phyloP scores from a whole-genome alignment of 495 filamentous ascomycete genomes.

The Podospora didyma region DNA sequence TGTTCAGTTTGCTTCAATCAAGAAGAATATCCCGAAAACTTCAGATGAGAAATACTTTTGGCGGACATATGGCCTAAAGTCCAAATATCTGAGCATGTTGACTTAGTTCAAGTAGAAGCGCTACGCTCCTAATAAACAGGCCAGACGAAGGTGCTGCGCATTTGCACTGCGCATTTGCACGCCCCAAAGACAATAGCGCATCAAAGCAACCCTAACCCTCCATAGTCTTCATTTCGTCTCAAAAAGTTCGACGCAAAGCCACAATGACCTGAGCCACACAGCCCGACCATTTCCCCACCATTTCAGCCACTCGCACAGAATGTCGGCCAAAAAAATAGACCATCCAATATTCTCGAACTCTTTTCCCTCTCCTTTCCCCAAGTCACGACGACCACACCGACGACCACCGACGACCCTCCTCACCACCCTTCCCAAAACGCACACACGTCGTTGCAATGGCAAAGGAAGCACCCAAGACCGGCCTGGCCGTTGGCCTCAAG shows the following conservation, averaged over 20 bases:
- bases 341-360: conserved; percentile 8
- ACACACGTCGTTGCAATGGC: conserved; percentile 36
- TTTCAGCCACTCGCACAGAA: conserved; percentile 21
- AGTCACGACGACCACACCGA: conserved; percentile 24
- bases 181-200: too few species aligned
- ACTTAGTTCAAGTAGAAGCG: too few species aligned
- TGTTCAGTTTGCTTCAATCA: too few species aligned
- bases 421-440: conserved; percentile 5
- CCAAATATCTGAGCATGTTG: too few species aligned
- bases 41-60: too few species aligned
- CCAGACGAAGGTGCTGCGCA: too few species aligned
- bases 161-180: too few species aligned
- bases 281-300: background rate
- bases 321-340: conserved; percentile 7
- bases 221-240: background rate
- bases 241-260: background rate
- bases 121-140: too few species aligned
- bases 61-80: too few species aligned
- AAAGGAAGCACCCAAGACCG: conserved; percentile 51
- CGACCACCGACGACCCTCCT: conserved; percentile 16
- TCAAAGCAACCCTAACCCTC: too few species aligned
- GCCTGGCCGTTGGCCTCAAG: conserved; percentile 80
- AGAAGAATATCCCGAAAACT: too few species aligned
- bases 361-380: conserved; percentile 9
- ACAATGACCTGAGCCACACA: conserved; percentile 5